Conservation (phyloP, 495 filamentous ascomycete genomes). For the Daldinia loculata region DNA sequence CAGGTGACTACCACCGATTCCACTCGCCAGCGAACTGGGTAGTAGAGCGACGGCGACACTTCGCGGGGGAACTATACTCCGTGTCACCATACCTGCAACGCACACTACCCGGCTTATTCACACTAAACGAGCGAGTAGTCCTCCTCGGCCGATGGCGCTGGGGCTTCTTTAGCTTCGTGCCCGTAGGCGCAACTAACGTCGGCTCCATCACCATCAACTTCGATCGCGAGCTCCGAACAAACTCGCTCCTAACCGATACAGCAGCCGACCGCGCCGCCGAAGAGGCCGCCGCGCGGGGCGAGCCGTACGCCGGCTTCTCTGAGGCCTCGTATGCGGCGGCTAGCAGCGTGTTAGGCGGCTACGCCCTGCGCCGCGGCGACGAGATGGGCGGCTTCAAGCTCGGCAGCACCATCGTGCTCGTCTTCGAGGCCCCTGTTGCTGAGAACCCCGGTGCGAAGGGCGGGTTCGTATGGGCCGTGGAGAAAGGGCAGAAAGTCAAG, state of each 20-base stretch:
- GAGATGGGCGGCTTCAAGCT: constrained; percentile 99
- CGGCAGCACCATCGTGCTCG: constrained; percentile 92
- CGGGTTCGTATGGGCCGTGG: constrained; percentile 83
- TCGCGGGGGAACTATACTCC: constrained; percentile 93
- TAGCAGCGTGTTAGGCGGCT: constrained; percentile 78
- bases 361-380: constrained; percentile 84
- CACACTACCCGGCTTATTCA: constrained; percentile 91
- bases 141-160: constrained; percentile 93
- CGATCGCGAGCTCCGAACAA: constrained; percentile 92
- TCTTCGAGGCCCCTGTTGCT: constrained; percentile 91
- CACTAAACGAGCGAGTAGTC: constrained; percentile 94
- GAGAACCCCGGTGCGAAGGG: constrained; percentile 72
- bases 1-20: constrained; percentile 98
- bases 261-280: constrained; percentile 83
- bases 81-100: constrained; percentile 94
- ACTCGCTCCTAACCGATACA: constrained; percentile 88
- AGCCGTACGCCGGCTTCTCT: constrained; percentile 83
- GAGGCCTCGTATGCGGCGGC: constrained; percentile 89
- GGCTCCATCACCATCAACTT: constrained; percentile 98
- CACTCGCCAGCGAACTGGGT: constrained; percentile 96
- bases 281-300: constrained; percentile 75
- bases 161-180: constrained; percentile 96
- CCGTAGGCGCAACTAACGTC: constrained; percentile 98
- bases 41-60: constrained; percentile 88
- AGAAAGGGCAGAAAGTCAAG: constrained; percentile 87